Conservation (phyloP, 2,329 filamentous ascomycete species). For the Sclerotinia trifoliorum region DNA sequence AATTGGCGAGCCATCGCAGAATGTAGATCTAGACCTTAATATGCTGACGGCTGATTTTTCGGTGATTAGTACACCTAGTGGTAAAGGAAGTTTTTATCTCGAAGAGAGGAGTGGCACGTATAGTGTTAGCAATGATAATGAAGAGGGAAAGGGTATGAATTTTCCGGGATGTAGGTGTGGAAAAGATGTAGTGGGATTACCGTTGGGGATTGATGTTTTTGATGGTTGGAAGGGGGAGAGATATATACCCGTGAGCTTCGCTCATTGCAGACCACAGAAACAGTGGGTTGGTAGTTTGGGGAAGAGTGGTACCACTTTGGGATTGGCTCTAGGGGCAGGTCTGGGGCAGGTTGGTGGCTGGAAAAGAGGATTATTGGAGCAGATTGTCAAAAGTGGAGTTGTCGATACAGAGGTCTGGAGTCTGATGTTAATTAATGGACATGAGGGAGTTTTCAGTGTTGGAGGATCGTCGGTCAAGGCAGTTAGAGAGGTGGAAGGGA, state of each 20-base stretch:
- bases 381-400: constrained; percentile 27
- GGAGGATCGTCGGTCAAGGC: constrained; percentile 28
- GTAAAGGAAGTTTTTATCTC: constrained; percentile 24
- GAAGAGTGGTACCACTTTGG: constrained; percentile 28
- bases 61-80: constrained; percentile 29
- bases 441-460: constrained; percentile 31
- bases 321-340: constrained; percentile 27
- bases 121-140: constrained; percentile 21
- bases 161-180: constrained; percentile 3
- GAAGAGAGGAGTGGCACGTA: constrained; percentile 31
- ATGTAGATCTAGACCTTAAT: constrained; percentile 31
- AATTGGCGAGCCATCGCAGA: constrained; percentile 29
- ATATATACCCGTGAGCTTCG: constrained; percentile 26
- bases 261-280: constrained; percentile 32
- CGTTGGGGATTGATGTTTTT: constrained; percentile 2
- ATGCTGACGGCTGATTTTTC: constrained; percentile 32
- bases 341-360: constrained; percentile 10
- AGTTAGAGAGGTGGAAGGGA: constrained; percentile 23
- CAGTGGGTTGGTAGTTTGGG: constrained; percentile 27
- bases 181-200: background rate
- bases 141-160: constrained; percentile 3
- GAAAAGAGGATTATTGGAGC: constrained; percentile 24
- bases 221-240: constrained; percentile 6
- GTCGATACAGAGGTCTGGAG: constrained; percentile 30
- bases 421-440: constrained; percentile 29